Evolutionary conservation across 2,329 filamentous ascomycete species (phyloP).

Genomic region (Aspergillus neoniger): DNA sequence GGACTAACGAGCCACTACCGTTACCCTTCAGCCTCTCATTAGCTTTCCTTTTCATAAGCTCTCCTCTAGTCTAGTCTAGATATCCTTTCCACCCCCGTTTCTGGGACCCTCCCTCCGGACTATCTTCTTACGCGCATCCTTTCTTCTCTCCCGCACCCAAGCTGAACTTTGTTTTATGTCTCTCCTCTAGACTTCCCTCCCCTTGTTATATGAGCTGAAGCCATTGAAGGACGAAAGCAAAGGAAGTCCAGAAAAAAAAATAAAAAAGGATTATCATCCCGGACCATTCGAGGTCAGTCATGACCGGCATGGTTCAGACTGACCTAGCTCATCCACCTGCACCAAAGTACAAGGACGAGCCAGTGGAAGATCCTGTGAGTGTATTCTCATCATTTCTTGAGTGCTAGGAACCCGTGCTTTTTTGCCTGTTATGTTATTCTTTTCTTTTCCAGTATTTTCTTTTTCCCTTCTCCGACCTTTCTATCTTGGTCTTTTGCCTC

Average conservation of each 20-base stretch:
- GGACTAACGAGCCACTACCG: conserved; percentile 28
- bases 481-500: neutral
- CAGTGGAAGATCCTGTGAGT: conserved; percentile 52
- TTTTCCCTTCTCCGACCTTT: conserved; percentile 15
- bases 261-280: conserved; percentile 18
- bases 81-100: conserved; percentile 21
- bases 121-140: conserved; percentile 18
- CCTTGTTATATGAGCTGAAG: conserved; percentile 10
- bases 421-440: conserved; percentile 10
- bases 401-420: conserved; percentile 5
- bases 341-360: conserved; percentile 52
- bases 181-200: neutral
- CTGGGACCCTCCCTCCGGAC: conserved; percentile 21
- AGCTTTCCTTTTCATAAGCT: conserved; percentile 26
- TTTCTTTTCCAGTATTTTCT: conserved; percentile 17
- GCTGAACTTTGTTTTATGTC: conserved; percentile 11
- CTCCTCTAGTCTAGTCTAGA: conserved; percentile 24
- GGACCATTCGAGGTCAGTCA: conserved; percentile 34
- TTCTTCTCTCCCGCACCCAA: conserved; percentile 19
- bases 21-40: conserved; percentile 25
- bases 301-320: conserved; percentile 48
- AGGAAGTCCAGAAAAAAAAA: conserved; percentile 3
- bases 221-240: conserved; percentile 10
- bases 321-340: conserved; percentile 40
- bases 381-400: conserved; percentile 10